Percentiles rank a stretch among this genome's conserved stretches.
These are phyloP conservation scores for Lactarius pseudohatsudake DNA, from an alignment of 768 basidiomycete genomes.

Conservation along the genomic window DNA sequence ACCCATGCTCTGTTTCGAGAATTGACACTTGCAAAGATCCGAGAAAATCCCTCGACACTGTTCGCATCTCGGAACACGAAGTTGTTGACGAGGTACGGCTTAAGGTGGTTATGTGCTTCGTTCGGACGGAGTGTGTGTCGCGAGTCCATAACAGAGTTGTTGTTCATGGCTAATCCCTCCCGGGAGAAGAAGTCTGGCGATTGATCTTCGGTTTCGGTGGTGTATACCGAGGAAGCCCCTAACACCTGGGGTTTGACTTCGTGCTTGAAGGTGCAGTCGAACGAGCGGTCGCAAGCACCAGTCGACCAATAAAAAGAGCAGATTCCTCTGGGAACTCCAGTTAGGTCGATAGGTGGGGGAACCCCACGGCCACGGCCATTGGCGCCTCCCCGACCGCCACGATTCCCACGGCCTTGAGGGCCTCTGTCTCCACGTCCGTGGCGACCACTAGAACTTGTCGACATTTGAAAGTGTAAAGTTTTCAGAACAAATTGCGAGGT, in stretches of 20 bases:
- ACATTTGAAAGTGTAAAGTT: slow-evolving; percentile 3
- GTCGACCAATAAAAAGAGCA: slow-evolving; percentile 36
- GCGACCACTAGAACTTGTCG: slow-evolving; percentile 2
- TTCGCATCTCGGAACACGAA: slow-evolving; percentile 31
- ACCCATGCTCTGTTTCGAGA: slow-evolving; percentile 33
- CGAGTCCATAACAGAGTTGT: slow-evolving; percentile 20
- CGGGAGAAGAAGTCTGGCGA: slow-evolving; percentile 31
- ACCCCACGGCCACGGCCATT: slow-evolving; percentile 26
- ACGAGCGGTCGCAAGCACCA: slow-evolving; percentile 33
- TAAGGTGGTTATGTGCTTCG: slow-evolving; percentile 34
- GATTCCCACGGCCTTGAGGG: slow-evolving; percentile 9
- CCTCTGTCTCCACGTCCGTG: slow-evolving; percentile 12
- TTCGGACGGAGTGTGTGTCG: slow-evolving; percentile 29
- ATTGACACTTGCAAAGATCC: slow-evolving; percentile 33
- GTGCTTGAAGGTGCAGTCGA: slow-evolving; percentile 36
- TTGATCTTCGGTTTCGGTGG: slow-evolving; percentile 5
- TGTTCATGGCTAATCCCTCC: slow-evolving; percentile 29
- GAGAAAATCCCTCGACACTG: slow-evolving; percentile 33
- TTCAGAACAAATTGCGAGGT: not conserved
- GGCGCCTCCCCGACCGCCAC: slow-evolving; percentile 24
- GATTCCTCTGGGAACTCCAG: slow-evolving; percentile 29
- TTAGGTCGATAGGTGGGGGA: slow-evolving; percentile 9
- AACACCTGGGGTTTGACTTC: slow-evolving; percentile 17
- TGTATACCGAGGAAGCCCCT: not conserved
- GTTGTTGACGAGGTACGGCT: slow-evolving; percentile 30